Base-by-base conservation (phyloP, 2,329 filamentous ascomycete genomes). In the Lecanosticta acicola region DNA sequence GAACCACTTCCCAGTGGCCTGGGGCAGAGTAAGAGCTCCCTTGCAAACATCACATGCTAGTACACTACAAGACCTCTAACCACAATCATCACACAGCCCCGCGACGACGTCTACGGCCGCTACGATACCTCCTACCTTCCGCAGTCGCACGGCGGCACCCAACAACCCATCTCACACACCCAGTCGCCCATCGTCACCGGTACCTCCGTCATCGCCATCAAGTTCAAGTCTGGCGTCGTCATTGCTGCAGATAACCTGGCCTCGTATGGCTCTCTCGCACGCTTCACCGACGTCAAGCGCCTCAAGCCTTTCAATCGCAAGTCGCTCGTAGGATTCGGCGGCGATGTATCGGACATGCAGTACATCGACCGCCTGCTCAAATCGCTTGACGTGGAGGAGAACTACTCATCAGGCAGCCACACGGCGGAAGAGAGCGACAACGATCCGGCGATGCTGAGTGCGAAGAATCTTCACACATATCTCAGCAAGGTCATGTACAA, bases 281-380 rank as follows among this genome's bases (percentile, higher is more conserved):
- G 93, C 66, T 98, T 97, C 78, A 90, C 87, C 62, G 86, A 96
- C 68, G 88, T 97, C 66, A 94, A 96, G 74, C 90, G 93, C 65
- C 84, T 98, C 58, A 88, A 88, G 61, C 79, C 82, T 60, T 97
- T 97, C 71, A 87, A 89, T 71, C 77, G 83, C 56, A 81, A 83
- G 55, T 83, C 88, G 21, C 80, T 97, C 50, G 78, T 98, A 64
- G 93, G 93, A 62, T 94, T 97, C 72, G 88, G 89, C 68, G 93
- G 93, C 68, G 93, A 98, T 74, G 84, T 98, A 60, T 94, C 87
- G 55, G 93, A 98, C 75, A 97, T 98, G 93, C 93, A 98, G 76
- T 94, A 94, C 75, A 82, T 98, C 58, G 86, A 95, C 79, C 84
- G 93, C 59, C 81, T 95, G 63, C 84, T 98, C 59, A 84, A 79